phyloP scores from a whole-genome alignment of 164 flowering plant species.

The Cinnamomum chago region DNA sequence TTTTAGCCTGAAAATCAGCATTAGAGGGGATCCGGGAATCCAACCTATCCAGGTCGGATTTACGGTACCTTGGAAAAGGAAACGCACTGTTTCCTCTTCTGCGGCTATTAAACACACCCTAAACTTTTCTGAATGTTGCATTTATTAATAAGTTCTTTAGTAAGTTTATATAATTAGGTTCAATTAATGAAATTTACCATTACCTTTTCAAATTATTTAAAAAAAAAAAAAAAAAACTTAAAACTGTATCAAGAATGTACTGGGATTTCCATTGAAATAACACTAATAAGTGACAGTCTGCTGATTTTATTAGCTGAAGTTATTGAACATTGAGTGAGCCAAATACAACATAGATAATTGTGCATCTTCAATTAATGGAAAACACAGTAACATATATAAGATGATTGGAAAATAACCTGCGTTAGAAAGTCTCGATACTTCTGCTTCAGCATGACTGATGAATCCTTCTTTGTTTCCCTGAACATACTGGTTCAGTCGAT shows the following conservation, averaged over 20 bases:
- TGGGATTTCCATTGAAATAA: not conserved
- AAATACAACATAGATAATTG: not conserved
- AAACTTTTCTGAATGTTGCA: no score
- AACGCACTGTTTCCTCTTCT: no score
- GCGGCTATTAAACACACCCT: no score
- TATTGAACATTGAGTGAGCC: not conserved
- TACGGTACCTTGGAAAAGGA: no score
- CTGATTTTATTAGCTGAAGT: not conserved
- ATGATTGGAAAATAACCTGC: slow-evolving; percentile 51
- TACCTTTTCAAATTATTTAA: no score
- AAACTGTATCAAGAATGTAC: not conserved
- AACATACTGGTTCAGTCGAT: slow-evolving; percentile 70
- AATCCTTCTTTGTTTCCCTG: slow-evolving; percentile 78
- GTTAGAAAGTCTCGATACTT: slow-evolving; percentile 75
- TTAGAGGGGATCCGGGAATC: no score
- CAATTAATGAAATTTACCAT: no score
- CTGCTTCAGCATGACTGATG: slow-evolving; percentile 66
- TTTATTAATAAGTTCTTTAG: no score
- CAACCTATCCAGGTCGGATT: no score
- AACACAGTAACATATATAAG: not conserved
- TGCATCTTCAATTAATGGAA: no score
- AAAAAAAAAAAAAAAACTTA: not conserved
- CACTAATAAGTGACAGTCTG: not conserved
- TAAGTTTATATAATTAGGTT: no score
- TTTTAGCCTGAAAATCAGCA: no score